Evolutionary conservation across 768 basidiomycete genomes (phyloP).

Genomic region (Suillus alpinus): DNA sequence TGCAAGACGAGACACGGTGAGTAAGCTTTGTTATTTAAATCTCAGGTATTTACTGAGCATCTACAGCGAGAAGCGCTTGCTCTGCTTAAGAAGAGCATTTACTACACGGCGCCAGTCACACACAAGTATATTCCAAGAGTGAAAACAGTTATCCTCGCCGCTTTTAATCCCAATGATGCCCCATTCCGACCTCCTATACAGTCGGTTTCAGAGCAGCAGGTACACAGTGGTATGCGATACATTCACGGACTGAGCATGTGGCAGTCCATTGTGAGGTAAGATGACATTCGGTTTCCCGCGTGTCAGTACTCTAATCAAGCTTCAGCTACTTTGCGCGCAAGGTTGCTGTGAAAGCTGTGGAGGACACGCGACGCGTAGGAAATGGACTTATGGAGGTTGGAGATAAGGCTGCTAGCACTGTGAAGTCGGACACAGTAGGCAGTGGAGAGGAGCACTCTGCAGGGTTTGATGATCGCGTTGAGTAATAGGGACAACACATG

Average conservation of each 20-base stretch:
- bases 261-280: slow-evolving; percentile 50
- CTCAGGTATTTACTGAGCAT: not conserved
- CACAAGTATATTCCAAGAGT: slow-evolving; percentile 50
- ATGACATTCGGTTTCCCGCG: not conserved
- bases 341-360: slow-evolving; percentile 35
- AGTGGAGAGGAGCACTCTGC: not conserved
- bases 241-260: slow-evolving; percentile 57
- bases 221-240: slow-evolving; percentile 36
- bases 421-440: not conserved
- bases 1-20: slow-evolving; percentile 62
- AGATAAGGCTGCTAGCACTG: slow-evolving; percentile 5
- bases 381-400: not conserved
- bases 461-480: not conserved
- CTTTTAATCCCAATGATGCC: slow-evolving; percentile 49
- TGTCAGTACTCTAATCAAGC: not conserved
- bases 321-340: slow-evolving; percentile 48
- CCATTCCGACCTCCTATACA: slow-evolving; percentile 46
- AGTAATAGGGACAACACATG: not conserved
- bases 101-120: slow-evolving; percentile 52
- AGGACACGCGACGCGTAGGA: slow-evolving; percentile 13
- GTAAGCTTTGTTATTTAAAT: slow-evolving; percentile 12
- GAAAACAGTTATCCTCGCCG: slow-evolving; percentile 41
- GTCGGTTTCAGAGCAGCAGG: slow-evolving; percentile 58
- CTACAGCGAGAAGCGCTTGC: slow-evolving; percentile 51
- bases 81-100: slow-evolving; percentile 53